Conservation (phyloP, 148 eudicot genomes). For the Silene conica region DNA sequence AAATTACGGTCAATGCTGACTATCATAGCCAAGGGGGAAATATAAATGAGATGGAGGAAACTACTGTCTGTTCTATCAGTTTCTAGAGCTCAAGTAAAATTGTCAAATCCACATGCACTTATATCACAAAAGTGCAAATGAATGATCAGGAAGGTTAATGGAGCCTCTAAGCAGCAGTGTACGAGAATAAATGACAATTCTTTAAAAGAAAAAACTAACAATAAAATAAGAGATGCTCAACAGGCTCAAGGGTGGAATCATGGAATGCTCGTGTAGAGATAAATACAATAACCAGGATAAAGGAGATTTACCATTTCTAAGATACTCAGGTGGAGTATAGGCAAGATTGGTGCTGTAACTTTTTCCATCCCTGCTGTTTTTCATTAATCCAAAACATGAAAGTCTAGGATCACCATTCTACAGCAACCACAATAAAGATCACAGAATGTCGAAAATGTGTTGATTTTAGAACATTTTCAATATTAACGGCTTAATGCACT, state of each 20-base stretch:
- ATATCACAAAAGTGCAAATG: not conserved
- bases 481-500: not conserved
- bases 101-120: not conserved
- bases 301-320: conserved; percentile 53
- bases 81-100: not conserved
- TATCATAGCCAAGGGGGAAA: not conserved
- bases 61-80: not conserved
- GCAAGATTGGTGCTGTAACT: conserved; percentile 92
- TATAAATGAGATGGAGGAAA: not conserved
- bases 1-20: not conserved
- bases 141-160: not conserved
- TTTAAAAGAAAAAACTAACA: not conserved
- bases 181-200: not conserved
- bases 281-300: not conserved
- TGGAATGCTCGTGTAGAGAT: not conserved
- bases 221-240: not conserved
- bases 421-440: conserved; percentile 23
- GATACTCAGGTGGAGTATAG: conserved; percentile 88
- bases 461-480: conserved; percentile 7
- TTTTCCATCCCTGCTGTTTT: conserved; percentile 80
- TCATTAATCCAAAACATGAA: conserved; percentile 88
- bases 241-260: not conserved
- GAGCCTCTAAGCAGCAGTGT: not conserved
- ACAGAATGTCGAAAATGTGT: conserved; percentile 15
- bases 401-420: conserved; percentile 91